Conservation (phyloP, 768 basidiomycete genomes). For the Tricholomella constricta region DNA sequence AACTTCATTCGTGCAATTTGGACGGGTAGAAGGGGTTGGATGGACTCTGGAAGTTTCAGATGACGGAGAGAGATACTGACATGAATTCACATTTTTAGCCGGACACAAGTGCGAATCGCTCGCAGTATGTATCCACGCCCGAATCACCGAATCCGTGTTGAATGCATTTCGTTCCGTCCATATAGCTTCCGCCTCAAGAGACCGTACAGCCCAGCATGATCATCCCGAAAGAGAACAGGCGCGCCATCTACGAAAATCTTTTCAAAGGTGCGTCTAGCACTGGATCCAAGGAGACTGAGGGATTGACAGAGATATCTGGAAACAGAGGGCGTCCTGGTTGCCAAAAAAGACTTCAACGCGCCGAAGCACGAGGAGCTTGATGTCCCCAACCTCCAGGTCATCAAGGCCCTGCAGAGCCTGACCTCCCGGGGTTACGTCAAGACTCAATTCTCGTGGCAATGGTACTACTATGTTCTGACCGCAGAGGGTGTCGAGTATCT, state of each 20-base stretch:
- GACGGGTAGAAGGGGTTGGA: constrained; percentile 38
- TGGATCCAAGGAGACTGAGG: background rate
- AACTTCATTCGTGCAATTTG: constrained; percentile 26
- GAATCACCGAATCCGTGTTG: background rate
- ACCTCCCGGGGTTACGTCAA: constrained; percentile 87
- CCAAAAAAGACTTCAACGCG: constrained; percentile 98
- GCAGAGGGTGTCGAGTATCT: constrained; percentile 97
- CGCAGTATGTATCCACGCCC: constrained; percentile 36
- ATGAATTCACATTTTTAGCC: constrained; percentile 28
- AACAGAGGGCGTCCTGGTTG: constrained; percentile 93
- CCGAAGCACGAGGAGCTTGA: constrained; percentile 93
- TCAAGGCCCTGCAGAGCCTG: constrained; percentile 71
- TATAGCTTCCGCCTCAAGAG: constrained; percentile 36
- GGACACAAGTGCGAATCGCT: constrained; percentile 41
- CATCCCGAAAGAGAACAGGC: constrained; percentile 93
- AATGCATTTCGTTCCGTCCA: background rate
- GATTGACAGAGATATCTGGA: background rate
- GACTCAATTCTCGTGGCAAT: constrained; percentile 99
- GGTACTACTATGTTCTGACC: constrained; percentile 97
- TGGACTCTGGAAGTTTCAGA: constrained; percentile 35
- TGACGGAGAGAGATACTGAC: constrained; percentile 33
- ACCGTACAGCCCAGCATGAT: constrained; percentile 72
- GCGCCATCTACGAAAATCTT: constrained; percentile 98
- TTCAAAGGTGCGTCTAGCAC: constrained; percentile 82
- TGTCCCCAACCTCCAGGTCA: constrained; percentile 69